Conservation (phyloP, 169 alveolate genomes). For the Cryptosporidium muris region DNA sequence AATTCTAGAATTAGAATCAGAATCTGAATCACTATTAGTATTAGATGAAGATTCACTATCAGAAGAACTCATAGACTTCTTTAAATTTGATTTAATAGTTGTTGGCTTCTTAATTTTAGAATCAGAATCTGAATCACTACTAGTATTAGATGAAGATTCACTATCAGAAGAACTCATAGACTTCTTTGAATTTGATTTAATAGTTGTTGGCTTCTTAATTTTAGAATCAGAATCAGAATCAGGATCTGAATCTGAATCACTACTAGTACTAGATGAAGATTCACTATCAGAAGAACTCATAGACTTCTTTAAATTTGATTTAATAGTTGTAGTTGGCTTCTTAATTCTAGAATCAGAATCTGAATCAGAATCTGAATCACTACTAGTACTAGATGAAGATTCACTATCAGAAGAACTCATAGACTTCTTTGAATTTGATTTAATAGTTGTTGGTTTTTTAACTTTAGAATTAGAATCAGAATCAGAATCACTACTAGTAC, state of each 20-base stretch:
- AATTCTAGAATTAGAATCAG: not conserved
- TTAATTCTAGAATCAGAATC: not conserved
- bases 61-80: too few relatives aligned
- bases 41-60: not conserved
- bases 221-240: conserved; percentile 4
- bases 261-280: not conserved
- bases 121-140: not conserved
- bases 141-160: too few relatives aligned
- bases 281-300: not conserved
- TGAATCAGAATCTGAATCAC: not conserved
- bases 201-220: not conserved
- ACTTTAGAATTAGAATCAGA: not conserved
- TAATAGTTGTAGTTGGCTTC: not conserved
- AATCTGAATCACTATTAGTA: not conserved
- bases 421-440: too few relatives aligned
- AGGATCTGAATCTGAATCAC: not conserved
- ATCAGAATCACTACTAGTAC: not conserved
- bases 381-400: not conserved
- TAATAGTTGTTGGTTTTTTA: not conserved
- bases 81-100: too few relatives aligned
- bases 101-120: not conserved
- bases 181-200: not conserved
- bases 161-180: not conserved
- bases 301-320: not conserved
- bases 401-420: too few relatives aligned